phyloP scores from a whole-genome alignment of 169 alveolate genomes.

The Cyclospora cayetanensis region DNA sequence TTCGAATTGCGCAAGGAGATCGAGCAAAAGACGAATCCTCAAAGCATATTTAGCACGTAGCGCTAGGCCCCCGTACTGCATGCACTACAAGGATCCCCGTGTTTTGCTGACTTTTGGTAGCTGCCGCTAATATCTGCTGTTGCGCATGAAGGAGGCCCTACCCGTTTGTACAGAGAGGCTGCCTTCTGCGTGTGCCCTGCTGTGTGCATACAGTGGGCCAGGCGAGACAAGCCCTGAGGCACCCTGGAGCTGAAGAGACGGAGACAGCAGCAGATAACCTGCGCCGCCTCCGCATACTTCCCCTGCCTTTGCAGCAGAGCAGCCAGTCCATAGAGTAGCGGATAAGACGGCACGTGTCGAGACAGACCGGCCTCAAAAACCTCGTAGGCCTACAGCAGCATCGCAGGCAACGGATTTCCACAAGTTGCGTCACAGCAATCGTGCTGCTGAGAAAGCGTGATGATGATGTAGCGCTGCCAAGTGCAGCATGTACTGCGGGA shows the following conservation, averaged over 20 bases:
- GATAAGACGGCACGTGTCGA: conserved; percentile 9
- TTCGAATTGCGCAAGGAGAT: too few relatives aligned
- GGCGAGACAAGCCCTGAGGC: neutral
- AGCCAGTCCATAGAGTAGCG: neutral
- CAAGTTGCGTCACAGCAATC: neutral
- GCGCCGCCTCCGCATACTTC: neutral
- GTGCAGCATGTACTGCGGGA: neutral
- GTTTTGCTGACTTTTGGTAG: too few relatives aligned
- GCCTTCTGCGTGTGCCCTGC: conserved; percentile 4
- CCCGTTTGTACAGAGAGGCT: neutral
- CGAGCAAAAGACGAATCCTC: too few relatives aligned
- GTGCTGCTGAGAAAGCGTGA: neutral
- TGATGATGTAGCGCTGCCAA: neutral
- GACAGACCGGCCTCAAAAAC: conserved; percentile 4
- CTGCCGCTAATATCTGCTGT: too few relatives aligned
- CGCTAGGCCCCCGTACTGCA: too few relatives aligned
- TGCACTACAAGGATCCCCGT: too few relatives aligned
- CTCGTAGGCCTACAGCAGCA: conserved; percentile 14
- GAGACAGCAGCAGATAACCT: conserved; percentile 19
- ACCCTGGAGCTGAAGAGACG: neutral
- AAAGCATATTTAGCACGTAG: too few relatives aligned
- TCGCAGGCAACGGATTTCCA: neutral
- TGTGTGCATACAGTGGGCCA: conserved; percentile 5
- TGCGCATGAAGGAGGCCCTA: neutral
- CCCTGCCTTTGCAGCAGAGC: neutral